Percentiles rank a stretch among this genome's conserved stretches.
Evolutionary conservation across 1,139 yeast genomes (phyloP).

Genomic region (Kodamaea suecica): DNA sequence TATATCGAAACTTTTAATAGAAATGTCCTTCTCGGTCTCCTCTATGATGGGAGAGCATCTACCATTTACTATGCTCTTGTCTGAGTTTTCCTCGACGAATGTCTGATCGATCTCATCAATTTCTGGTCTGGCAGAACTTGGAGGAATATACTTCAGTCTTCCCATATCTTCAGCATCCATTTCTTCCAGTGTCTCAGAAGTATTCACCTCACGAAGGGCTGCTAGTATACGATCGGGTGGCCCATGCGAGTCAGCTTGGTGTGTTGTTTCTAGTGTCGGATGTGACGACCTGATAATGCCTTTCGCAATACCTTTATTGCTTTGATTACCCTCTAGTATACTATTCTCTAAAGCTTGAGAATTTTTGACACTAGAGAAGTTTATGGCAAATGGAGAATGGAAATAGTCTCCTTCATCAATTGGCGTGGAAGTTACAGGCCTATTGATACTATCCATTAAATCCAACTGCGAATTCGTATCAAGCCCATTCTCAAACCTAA

Average conservation of each 20-base stretch:
- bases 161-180: not conserved
- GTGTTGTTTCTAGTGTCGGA: no score
- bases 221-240: no score
- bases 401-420: slow-evolving; percentile 12
- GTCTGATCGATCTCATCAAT: slow-evolving; percentile 9
- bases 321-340: no score
- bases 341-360: no score
- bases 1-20: not conserved
- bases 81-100: slow-evolving; percentile 9
- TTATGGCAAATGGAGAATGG: slow-evolving; percentile 19
- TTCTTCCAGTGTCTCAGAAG: no score
- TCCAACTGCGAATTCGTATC: slow-evolving; percentile 19
- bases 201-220: no score
- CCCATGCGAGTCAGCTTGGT: no score
- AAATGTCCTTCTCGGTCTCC: slow-evolving; percentile 4
- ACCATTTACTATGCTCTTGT: slow-evolving; percentile 3
- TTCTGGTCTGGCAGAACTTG: not conserved
- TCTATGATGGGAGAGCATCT: slow-evolving; percentile 14
- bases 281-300: no score
- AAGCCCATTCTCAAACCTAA: slow-evolving; percentile 33
- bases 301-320: no score
- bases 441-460: slow-evolving; percentile 12
- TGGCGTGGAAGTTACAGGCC: slow-evolving; percentile 24
- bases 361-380: slow-evolving; percentile 1
- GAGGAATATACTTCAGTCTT: not conserved